These are phyloP conservation scores for Diaporthe vaccinii DNA, from an alignment of 2,329 filamentous ascomycete genomes.

Conservation along the genomic window DNA sequence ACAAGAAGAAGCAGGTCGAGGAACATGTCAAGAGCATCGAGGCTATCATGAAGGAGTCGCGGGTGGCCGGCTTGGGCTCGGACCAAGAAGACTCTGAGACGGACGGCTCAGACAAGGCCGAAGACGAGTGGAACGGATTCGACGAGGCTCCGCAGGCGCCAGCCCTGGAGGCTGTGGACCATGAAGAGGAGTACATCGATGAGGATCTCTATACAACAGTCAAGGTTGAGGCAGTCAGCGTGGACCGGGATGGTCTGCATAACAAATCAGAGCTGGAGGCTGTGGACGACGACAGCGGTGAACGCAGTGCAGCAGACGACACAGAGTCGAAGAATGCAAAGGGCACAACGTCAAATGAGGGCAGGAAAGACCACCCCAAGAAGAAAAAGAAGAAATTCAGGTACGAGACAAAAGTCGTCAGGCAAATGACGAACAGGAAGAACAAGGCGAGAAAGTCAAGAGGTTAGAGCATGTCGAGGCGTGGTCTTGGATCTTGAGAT, in stretches of 20 bases:
- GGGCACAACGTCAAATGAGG: conserved; percentile 60
- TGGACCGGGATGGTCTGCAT: conserved; percentile 80
- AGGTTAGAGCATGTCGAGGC: conserved; percentile 47
- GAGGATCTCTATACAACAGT: conserved; percentile 97
- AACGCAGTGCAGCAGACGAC: conserved; percentile 49
- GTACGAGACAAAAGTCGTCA: conserved; percentile 90
- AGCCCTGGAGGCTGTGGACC: conserved; percentile 70
- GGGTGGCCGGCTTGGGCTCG: conserved; percentile 60
- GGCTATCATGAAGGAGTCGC: conserved; percentile 74
- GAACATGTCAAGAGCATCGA: conserved; percentile 85
- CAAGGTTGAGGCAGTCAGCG: conserved; percentile 88
- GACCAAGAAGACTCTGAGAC: conserved; percentile 52
- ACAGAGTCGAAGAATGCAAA: conserved; percentile 46
- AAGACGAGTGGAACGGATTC: conserved; percentile 76
- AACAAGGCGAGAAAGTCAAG: conserved; percentile 72
- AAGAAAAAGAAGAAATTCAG: conserved; percentile 93
- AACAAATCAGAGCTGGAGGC: conserved; percentile 61
- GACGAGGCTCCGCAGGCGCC: conserved; percentile 61
- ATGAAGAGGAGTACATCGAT: conserved; percentile 95
- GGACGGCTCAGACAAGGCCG: conserved; percentile 57
- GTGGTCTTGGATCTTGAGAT: background rate
- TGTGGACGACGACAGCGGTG: conserved; percentile 53
- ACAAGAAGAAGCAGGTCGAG: conserved; percentile 84
- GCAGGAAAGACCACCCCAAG: conserved; percentile 68
- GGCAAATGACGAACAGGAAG: conserved; percentile 80